These are phyloP conservation scores for Fomitopsis betulina DNA, from an alignment of 1,284 basidiomycete species.

Conservation along the genomic window DNA sequence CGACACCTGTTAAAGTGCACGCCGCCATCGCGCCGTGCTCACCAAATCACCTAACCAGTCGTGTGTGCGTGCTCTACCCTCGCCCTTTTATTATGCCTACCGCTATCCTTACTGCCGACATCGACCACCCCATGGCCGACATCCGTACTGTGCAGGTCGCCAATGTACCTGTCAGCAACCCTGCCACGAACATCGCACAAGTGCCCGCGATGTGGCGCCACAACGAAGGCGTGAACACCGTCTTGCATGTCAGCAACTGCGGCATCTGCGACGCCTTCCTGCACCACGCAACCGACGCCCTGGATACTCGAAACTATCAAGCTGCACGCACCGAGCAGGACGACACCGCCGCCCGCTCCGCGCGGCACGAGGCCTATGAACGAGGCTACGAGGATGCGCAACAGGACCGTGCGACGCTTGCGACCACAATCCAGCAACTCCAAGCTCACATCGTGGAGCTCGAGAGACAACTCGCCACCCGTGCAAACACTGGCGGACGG, in stretches of 20 bases:
- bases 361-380: neutral
- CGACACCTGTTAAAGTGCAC: neutral
- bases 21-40: neutral
- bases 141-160: neutral
- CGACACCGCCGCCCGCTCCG: neutral
- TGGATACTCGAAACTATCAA: neutral
- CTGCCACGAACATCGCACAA: neutral
- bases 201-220: neutral
- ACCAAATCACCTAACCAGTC: too few relatives aligned
- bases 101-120: neutral
- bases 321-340: neutral
- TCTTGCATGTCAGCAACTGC: neutral
- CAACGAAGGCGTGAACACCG: neutral
- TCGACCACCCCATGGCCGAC: neutral
- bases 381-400: neutral
- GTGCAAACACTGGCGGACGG: neutral
- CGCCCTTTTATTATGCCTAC: neutral
- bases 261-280: neutral
- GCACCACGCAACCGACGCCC: neutral
- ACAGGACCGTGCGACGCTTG: neutral
- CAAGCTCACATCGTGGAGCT: neutral
- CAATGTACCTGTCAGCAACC: too few relatives aligned
- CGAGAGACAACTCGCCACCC: neutral
- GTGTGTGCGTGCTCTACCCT: too few relatives aligned
- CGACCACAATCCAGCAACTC: neutral